Conservation (phyloP, 139 green algal genomes). For the Haematococcus sp. region DNA sequence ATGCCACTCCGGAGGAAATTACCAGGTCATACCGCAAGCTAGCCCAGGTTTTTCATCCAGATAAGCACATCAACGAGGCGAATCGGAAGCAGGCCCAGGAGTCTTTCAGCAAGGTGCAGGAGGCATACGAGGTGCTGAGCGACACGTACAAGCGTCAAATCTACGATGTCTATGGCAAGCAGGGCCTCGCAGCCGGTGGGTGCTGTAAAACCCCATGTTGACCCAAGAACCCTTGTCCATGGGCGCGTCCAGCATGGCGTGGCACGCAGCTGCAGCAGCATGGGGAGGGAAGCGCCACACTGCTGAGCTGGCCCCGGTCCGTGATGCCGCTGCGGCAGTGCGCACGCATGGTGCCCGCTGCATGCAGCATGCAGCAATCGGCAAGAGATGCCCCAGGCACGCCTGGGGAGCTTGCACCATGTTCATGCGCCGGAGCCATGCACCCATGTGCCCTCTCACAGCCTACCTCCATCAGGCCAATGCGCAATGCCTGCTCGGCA, state of each 20-base stretch:
- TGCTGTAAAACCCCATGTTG: too few species aligned
- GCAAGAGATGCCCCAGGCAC: not conserved
- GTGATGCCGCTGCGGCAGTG: too few species aligned
- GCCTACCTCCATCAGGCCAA: too few species aligned
- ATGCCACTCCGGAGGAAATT: conserved; percentile 30
- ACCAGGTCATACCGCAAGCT: conserved; percentile 41
- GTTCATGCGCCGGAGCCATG: too few species aligned
- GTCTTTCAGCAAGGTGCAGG: conserved; percentile 46
- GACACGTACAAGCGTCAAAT: conserved; percentile 37
- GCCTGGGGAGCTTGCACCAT: not conserved
- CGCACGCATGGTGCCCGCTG: too few species aligned
- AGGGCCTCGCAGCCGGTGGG: conserved; percentile 28
- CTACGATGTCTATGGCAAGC: conserved; percentile 54
- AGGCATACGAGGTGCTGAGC: conserved; percentile 48
- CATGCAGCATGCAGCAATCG: not conserved
- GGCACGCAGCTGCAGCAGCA: too few species aligned
- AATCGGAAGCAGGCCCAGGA: conserved; percentile 45
- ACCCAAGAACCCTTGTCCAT: too few species aligned
- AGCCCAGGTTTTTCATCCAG: conserved; percentile 55
- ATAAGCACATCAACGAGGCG: conserved; percentile 48
- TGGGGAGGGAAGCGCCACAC: too few species aligned
- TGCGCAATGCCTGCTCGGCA: too few species aligned
- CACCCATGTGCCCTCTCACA: too few species aligned
- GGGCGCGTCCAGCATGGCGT: too few species aligned
- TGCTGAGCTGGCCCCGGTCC: too few species aligned